A percentile compares a stretch with the other conserved stretches of the same genome.
phyloP scores from a whole-genome alignment of 257 asterid genomes.

The Vinca minor region DNA sequence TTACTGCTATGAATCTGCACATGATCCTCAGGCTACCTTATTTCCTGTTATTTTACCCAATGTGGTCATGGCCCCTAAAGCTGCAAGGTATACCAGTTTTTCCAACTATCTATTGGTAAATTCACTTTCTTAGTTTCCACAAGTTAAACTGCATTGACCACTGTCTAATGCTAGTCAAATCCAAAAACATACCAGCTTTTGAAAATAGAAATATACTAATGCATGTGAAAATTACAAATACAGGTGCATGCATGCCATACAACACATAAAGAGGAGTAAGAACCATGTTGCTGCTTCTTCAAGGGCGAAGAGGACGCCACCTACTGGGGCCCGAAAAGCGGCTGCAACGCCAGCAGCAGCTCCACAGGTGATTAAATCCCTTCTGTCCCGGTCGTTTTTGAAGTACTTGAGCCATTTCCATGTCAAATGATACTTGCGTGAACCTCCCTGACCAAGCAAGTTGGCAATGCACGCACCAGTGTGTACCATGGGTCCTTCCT shows the following conservation, averaged over 20 bases:
- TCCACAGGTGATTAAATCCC: conserved; percentile 97
- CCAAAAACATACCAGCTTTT: background rate
- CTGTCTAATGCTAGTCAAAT: background rate
- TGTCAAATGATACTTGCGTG: conserved; percentile 88
- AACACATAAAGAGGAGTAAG: conserved; percentile 14
- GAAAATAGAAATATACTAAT: background rate
- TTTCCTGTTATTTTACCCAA: background rate
- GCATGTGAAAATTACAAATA: background rate
- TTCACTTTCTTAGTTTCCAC: background rate
- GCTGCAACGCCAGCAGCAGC: conserved; percentile 99
- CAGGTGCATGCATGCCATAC: background rate
- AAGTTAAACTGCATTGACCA: background rate
- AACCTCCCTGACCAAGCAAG: conserved; percentile 97
- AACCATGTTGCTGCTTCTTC: conserved; percentile 99
- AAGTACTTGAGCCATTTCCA: conserved; percentile 92
- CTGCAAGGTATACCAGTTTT: background rate
- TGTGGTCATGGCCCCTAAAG: background rate
- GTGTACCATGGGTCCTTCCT: conserved; percentile 99
- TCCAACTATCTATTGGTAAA: background rate
- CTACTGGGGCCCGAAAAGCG: conserved; percentile 99
- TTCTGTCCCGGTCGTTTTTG: conserved; percentile 87
- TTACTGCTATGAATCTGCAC: background rate
- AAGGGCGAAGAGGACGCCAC: conserved; percentile 97
- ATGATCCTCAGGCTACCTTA: no score
- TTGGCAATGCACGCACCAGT: conserved; percentile 97